phyloP scores from a whole-genome alignment of 2,329 filamentous ascomycete species.

The Golovinomyces cichoracearum region DNA sequence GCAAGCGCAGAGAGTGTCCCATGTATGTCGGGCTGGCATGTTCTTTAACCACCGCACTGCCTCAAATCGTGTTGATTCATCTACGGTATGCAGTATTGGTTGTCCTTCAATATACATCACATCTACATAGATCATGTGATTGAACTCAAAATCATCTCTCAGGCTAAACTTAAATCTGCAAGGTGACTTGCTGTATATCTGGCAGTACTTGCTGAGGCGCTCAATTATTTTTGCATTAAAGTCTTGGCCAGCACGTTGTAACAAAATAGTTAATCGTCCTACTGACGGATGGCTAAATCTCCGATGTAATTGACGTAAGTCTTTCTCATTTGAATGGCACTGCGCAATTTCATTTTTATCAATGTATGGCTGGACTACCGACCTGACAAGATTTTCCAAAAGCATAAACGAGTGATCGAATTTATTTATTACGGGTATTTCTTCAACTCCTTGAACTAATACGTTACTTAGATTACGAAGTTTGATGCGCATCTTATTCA shows the following conservation, averaged over 20 bases:
- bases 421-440: not conserved
- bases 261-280: not conserved
- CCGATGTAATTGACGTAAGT: not conserved
- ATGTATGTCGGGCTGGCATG: not conserved
- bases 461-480: not conserved
- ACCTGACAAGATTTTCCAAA: not conserved
- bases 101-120: conserved; percentile 3
- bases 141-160: conserved; percentile 1
- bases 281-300: not conserved
- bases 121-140: conserved; percentile 2
- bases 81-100: conserved; percentile 1
- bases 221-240: not conserved
- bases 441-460: not conserved
- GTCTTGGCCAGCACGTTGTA: not conserved
- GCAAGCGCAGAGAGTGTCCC: conserved; percentile 1
- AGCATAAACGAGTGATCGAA: not conserved
- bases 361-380: not conserved
- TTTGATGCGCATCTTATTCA: not conserved
- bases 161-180: conserved; percentile 1
- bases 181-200: not conserved
- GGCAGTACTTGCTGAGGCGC: not conserved
- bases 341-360: not conserved
- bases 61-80: conserved; percentile 2
- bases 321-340: not conserved
- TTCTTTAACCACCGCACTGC: conserved; percentile 2